Base-by-base conservation (phyloP, 768 basidiomycete species). In the Lactifluus pinguis region DNA sequence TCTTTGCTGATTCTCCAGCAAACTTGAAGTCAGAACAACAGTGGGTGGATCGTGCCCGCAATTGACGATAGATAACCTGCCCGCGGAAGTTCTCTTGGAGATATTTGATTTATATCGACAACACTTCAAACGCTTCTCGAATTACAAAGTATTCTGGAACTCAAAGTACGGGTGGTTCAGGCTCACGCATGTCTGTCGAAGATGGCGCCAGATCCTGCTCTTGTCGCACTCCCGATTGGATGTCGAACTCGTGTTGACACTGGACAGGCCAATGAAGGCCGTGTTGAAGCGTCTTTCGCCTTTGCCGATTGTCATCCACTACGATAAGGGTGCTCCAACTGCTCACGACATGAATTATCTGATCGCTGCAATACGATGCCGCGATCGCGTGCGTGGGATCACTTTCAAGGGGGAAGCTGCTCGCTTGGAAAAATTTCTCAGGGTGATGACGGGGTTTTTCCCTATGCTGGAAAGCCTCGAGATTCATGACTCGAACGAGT, bases 131-230 rank as follows among this genome's bases (percentile, higher is more conserved):
- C 13, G 10, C 29, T 4, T 6, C 7, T 17, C 29, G 30, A 5
- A 11, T 3, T 51, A 51, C 21, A 29, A 58, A 17, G 42, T 14
- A 0, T 0, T 10, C 5, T 58, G 57, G 57, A 49, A 44, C 39
- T 3, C 41, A 2, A 44, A 25, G 47, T 1, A 17, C 1, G 39
- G 57, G 1, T 61, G 60, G 53, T 30, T 49, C 32, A 50, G 6
- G 11, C 60, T 61, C 21, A 9, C 32, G 3, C 60, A 55, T 38
- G 59, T 60, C 19, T 60, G 59, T 42, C 19, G 2, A 45, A 34
- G 9, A 13, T 60, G 59, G 59, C 59, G 59, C 36, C n/a, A 17
- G 17, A 6, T 60, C 17, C 21, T 50, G 4, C 34, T 55, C 39
- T 29, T 34, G 32, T 60, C 59, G 3, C 1, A 30, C 13, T 34